Base-by-base conservation (phyloP, 2,329 filamentous ascomycete species). In the Colletotrichum paranaense region DNA sequence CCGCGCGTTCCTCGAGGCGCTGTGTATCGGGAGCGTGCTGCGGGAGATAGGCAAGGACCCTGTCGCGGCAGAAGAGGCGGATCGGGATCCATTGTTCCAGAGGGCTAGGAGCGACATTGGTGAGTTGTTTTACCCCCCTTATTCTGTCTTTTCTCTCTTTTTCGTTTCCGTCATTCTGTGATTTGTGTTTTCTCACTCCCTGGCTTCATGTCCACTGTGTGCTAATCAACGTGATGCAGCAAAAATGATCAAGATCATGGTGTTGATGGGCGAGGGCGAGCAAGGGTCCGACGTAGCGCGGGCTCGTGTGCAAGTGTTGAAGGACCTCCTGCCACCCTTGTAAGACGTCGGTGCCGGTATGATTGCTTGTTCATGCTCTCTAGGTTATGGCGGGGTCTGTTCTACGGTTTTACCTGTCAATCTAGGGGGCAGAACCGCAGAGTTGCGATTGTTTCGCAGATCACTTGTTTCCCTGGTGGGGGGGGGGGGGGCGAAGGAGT, bases 1-100 rank as follows among this genome's bases (percentile, higher is more conserved):
- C 79, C 86, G 94, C 1, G 93, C 93, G 0, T 95, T 95, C 78
- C 86, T 95, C 65, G 93, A 95, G 84, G 92, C 92, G 38, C 80
- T 92, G 78, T 94, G 90, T 82, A 93, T 93, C 60, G 89, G 90
- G 26, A 88, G 88, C 74, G 87, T 92, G 28, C 80, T 92, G 70
- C 84, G 86, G 53, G 89, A 91, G 79, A 84, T 86, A 24, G 78
- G 81, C 3, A 84, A 83, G 52, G 86, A 88, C 74, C 82, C 84
- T 11, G 82, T 82, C 0, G 86, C 85, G 2, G 81, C 81, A 46
- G 89, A 90, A 38, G 77, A 84, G 28, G 77, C 88, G 59, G 78
- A 77, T 7, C 86, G 85, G 76, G 90, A 92, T 77, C 88, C 89
- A 62, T 78, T 92, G 64, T 91, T 90, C 78, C 85, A 88, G n/a